These are phyloP conservation scores for Sclerotinia borealis DNA, from an alignment of 2,329 filamentous ascomycete species.

Conservation along the genomic window DNA sequence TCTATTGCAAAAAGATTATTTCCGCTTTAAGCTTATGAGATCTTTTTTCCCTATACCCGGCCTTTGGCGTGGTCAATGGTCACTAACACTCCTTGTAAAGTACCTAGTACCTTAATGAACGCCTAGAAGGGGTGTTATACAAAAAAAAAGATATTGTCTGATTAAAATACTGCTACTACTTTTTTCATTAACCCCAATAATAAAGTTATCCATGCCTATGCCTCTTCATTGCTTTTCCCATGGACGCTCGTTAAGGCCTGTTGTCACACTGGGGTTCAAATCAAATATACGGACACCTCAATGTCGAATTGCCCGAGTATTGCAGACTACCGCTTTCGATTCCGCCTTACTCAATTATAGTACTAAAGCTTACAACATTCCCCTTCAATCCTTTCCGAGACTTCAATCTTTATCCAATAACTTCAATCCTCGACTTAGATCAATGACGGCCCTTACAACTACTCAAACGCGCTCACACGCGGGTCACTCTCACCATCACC, in stretches of 20 bases:
- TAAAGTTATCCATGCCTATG: slow-evolving; percentile 23
- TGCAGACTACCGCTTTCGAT: slow-evolving; percentile 28
- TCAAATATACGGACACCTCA: slow-evolving; percentile 31
- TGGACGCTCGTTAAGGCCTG: slow-evolving; percentile 29
- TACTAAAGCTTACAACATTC: slow-evolving; percentile 18
- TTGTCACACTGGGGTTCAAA: slow-evolving; percentile 25
- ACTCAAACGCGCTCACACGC: slow-evolving; percentile 38
- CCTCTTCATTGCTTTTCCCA: slow-evolving; percentile 24
- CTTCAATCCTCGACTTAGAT: slow-evolving; percentile 20
- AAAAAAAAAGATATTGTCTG: neutral
- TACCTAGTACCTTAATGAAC: slow-evolving; percentile 3
- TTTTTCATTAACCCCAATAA: neutral
- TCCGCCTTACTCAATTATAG: slow-evolving; percentile 18
- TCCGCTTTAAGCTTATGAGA: slow-evolving; percentile 5
- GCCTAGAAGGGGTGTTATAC: slow-evolving; percentile 15
- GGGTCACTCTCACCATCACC: slow-evolving; percentile 59
- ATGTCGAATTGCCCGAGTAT: slow-evolving; percentile 26
- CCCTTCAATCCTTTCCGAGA: slow-evolving; percentile 22
- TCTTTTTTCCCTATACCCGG: neutral
- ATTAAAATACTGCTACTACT: neutral
- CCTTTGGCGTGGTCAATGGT: neutral
- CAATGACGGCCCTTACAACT: slow-evolving; percentile 30
- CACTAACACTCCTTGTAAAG: slow-evolving; percentile 10
- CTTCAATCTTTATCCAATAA: slow-evolving; percentile 23
- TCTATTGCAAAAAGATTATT: neutral